Evolutionary conservation across 306 rosid genomes (phyloP), one percentile per base, ranked within the genome.

Genomic region (Canavalia gladiata): DNA sequence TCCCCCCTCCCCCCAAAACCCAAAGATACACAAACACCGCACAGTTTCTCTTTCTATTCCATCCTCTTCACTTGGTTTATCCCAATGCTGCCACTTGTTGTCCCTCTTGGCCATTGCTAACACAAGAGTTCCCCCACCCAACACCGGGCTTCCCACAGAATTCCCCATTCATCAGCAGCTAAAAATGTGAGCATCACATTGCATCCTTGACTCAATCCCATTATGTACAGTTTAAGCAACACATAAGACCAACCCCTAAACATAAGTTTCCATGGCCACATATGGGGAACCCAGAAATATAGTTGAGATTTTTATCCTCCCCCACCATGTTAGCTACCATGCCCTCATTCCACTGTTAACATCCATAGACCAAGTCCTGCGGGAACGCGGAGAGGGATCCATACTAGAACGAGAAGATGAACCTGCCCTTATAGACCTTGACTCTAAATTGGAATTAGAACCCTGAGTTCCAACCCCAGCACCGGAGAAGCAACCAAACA

Each of bases 291-390:
- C 71, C 54, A 66, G 28, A 51, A 76, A 46, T 64, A 65, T 76
- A 77, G 55, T 62, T 68, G 8, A 74, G 18, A 72, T 65, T 65
- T 76, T 77, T 55, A 70, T 0, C 59, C 45, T 39, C 59, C 59
- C 57, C 41, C 71, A 10, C 8, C 9, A 7, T 1, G 11, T 68
- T 45, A 31, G 37, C 45, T 35, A 92, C 96, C 91, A 88, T 35
- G 81, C 73, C 3, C 88, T 84, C 76, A 77, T 74, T 42, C 97
- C 90, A 66, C 88, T 86, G 82, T 90, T 88, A 9, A 87, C 93
- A 11, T 91, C 94, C 97, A 87, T 87, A 33, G 94, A 90, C 97
- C 97, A 93, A 60, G 92, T 91, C 82, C 97, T 88, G 2, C 91
- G 88, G 1, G 88, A 67, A 28, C 87, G 73, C 2, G 83, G 59